phyloP scores from a whole-genome alignment of 176 grass and related monocot genomes.

The Eragrostis nindensis region DNA sequence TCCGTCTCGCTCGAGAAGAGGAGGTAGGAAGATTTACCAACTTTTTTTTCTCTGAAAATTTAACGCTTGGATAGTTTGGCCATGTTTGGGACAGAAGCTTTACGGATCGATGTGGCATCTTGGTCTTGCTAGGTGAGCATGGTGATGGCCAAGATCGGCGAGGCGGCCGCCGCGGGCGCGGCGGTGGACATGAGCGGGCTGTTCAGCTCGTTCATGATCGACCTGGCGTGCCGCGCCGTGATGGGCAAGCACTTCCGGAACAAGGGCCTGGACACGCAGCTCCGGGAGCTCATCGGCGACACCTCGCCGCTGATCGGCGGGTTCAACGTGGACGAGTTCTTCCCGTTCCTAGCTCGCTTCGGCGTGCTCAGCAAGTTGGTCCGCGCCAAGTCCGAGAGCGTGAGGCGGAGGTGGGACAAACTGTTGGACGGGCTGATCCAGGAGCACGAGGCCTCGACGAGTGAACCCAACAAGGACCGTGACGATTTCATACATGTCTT shows the following conservation, averaged over 20 bases:
- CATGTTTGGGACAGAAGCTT: too few relatives aligned
- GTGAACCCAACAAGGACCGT: not conserved
- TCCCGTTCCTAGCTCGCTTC: not conserved
- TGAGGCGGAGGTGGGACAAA: slow-evolving; percentile 37
- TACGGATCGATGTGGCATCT: not conserved
- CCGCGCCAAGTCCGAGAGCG: not conserved
- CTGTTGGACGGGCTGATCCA: slow-evolving; percentile 38
- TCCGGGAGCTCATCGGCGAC: not conserved
- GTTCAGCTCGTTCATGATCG: slow-evolving; percentile 6
- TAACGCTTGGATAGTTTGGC: too few relatives aligned
- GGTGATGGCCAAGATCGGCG: not conserved
- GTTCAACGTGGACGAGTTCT: slow-evolving; percentile 23
- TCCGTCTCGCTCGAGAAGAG: not conserved
- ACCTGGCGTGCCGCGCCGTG: slow-evolving; percentile 35
- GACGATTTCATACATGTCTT: too few relatives aligned
- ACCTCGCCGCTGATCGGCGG: not conserved
- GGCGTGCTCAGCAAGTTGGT: not conserved
- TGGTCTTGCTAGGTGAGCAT: not conserved
- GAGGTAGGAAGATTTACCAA: not conserved
- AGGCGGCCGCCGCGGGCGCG: not conserved
- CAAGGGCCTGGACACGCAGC: not conserved
- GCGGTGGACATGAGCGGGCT: slow-evolving; percentile 31
- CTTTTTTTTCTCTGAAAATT: not conserved
- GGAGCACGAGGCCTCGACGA: slow-evolving; percentile 6
- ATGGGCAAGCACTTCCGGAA: slow-evolving; percentile 8